Conservation (phyloP, 2,329 filamentous ascomycete species). For the Aotearoamyces nothofagi region DNA sequence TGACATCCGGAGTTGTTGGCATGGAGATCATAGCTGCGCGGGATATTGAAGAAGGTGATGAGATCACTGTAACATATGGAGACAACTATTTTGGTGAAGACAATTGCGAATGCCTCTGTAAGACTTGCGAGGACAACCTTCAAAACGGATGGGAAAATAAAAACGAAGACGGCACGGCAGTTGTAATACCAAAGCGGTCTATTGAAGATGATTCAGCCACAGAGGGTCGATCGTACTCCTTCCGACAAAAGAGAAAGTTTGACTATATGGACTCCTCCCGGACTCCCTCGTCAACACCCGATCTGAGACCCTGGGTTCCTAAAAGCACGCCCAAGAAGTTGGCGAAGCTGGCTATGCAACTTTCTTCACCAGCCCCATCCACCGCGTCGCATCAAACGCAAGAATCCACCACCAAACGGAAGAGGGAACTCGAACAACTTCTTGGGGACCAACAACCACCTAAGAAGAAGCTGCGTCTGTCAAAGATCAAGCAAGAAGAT, state of each 20-base stretch:
- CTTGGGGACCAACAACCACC: constrained; percentile 3
- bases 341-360: constrained; percentile 10
- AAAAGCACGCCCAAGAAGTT: constrained; percentile 14
- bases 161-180: constrained; percentile 20
- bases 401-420: constrained; percentile 11
- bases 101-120: constrained; percentile 89
- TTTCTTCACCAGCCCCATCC: constrained; percentile 10
- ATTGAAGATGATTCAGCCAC: constrained; percentile 14
- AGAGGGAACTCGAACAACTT: constrained; percentile 7
- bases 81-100: constrained; percentile 91
- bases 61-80: constrained; percentile 93
- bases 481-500: constrained; percentile 4
- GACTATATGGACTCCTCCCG: constrained; percentile 35
- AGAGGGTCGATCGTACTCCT: constrained; percentile 31
- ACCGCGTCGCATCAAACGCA: constrained; percentile 9
- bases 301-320: constrained; percentile 18
- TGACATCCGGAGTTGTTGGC: constrained; percentile 68
- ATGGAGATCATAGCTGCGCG: constrained; percentile 81
- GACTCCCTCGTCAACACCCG: constrained; percentile 40
- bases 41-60: constrained; percentile 74
- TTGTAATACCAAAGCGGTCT: constrained; percentile 13
- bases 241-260: constrained; percentile 34
- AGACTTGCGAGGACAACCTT: constrained; percentile 61
- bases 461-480: constrained; percentile 1
- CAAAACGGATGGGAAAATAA: constrained; percentile 70